These are phyloP conservation scores for Colletotrichum theobromicola DNA, from an alignment of 2,329 filamentous ascomycete species.

Conservation along the genomic window DNA sequence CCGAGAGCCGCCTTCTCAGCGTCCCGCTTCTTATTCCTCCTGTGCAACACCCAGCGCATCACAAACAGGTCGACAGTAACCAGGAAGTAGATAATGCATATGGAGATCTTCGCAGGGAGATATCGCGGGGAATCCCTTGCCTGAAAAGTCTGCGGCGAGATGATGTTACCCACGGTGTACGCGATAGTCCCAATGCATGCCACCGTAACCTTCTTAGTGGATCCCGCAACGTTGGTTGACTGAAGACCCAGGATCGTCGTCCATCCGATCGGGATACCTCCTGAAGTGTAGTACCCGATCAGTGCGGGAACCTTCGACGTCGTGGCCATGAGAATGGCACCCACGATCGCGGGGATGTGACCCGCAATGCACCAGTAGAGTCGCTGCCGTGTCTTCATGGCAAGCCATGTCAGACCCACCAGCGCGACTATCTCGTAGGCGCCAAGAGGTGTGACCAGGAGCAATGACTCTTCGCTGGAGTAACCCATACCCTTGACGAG, in stretches of 20 bases:
- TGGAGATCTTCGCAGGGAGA: constrained; percentile 57
- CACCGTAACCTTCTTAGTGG: constrained; percentile 64
- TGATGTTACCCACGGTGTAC: constrained; percentile 62
- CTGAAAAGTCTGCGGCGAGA: constrained; percentile 60
- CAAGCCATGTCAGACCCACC: constrained; percentile 36
- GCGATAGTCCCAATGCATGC: constrained; percentile 60
- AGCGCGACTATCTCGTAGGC: constrained; percentile 67
- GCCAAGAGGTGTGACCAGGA: constrained; percentile 70
- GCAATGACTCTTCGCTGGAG: constrained; percentile 63
- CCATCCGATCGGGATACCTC: constrained; percentile 61
- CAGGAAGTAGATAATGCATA: constrained; percentile 62
- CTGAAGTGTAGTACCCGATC: constrained; percentile 70
- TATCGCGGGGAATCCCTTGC: constrained; percentile 55
- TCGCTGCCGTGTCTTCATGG: constrained; percentile 40
- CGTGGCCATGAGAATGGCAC: constrained; percentile 23
- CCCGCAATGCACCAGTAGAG: constrained; percentile 20
- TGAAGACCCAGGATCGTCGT: constrained; percentile 24
- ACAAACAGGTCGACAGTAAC: constrained; percentile 46
- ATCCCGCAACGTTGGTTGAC: constrained; percentile 26
- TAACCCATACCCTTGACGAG: constrained; percentile 65
- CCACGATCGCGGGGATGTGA: constrained; percentile 39
- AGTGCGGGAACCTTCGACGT: constrained; percentile 57
- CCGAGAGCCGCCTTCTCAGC: constrained; percentile 45
- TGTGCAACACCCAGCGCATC: constrained; percentile 40
- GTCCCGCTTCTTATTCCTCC: constrained; percentile 30